phyloP scores from a whole-genome alignment of 352 stramenopile genomes.

The Phytophthora multivora region DNA sequence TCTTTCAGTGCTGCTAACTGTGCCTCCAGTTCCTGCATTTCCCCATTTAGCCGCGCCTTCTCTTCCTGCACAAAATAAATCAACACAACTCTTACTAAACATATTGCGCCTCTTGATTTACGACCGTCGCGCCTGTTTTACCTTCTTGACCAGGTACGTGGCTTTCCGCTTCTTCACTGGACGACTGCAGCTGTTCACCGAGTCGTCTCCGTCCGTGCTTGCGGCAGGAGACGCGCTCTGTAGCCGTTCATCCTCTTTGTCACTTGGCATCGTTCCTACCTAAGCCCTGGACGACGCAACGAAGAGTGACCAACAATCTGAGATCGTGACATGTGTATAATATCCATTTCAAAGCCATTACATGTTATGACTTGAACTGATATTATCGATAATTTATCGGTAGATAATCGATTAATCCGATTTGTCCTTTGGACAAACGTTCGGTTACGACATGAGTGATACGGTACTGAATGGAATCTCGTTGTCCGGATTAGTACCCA shows the following conservation, averaged over 20 bases:
- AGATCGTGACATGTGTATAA: not conserved
- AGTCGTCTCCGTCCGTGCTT: constrained; percentile 12
- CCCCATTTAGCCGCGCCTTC: constrained; percentile 9
- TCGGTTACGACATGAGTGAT: too few species aligned
- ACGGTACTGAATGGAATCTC: too few species aligned
- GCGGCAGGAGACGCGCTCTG: constrained; percentile 3
- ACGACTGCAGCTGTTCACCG: not conserved
- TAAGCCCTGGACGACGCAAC: not conserved
- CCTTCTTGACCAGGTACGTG: constrained; percentile 22
- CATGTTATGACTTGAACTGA: too few species aligned
- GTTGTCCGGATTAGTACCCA: too few species aligned
- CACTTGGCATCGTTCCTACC: not conserved
- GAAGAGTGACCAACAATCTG: not conserved
- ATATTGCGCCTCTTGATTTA: not conserved
- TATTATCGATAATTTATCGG: too few species aligned
- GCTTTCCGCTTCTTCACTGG: constrained; percentile 25
- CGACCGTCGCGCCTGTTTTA: not conserved
- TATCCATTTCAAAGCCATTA: too few species aligned
- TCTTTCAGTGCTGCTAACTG: constrained; percentile 20
- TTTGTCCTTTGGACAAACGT: too few species aligned
- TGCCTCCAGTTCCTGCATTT: constrained; percentile 15
- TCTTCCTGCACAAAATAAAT: constrained; percentile 14
- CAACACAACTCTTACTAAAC: too few species aligned
- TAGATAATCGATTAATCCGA: too few species aligned
- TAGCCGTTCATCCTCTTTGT: not conserved